phyloP scores from a whole-genome alignment of 2,329 filamentous ascomycete species.

The Apiospora phragmitis region DNA sequence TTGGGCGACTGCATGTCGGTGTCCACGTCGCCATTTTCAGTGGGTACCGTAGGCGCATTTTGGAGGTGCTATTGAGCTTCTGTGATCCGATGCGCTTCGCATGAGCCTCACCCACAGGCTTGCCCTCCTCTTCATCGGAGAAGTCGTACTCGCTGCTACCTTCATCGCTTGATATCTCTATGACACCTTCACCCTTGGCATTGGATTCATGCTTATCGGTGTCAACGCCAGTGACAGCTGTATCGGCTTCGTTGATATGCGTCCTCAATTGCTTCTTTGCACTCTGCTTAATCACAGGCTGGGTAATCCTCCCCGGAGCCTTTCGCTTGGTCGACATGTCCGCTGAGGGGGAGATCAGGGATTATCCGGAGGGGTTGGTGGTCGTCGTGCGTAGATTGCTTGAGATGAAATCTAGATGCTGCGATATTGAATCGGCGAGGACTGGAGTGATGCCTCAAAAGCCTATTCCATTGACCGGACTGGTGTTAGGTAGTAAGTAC shows the following conservation, averaged over 20 bases:
- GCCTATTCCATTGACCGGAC: not conserved
- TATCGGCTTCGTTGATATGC: conserved; percentile 59
- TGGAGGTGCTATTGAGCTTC: conserved; percentile 17
- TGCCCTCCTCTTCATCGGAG: conserved; percentile 41
- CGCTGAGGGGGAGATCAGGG: conserved; percentile 13
- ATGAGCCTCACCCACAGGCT: conserved; percentile 21
- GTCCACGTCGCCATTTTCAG: conserved; percentile 29
- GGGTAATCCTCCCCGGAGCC: conserved; percentile 56
- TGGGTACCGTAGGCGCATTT: conserved; percentile 21
- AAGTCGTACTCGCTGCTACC: conserved; percentile 47
- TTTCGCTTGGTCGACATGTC: conserved; percentile 64
- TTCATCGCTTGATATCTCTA: conserved; percentile 60
- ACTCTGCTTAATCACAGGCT: conserved; percentile 54
- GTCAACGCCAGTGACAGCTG: conserved; percentile 50
- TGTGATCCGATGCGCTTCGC: conserved; percentile 11
- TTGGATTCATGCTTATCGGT: conserved; percentile 36
- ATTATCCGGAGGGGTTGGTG: not conserved
- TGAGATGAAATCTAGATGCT: not conserved
- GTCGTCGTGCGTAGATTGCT: not conserved
- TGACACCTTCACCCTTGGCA: conserved; percentile 38
- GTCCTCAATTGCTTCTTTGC: conserved; percentile 51
- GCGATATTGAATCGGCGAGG: not conserved
- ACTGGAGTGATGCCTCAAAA: not conserved
- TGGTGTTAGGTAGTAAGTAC: not conserved
- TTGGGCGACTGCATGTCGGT: conserved; percentile 30